Evolutionary conservation across 345 rosid species (phyloP).

Genomic region (Lumnitzera racemosa): DNA sequence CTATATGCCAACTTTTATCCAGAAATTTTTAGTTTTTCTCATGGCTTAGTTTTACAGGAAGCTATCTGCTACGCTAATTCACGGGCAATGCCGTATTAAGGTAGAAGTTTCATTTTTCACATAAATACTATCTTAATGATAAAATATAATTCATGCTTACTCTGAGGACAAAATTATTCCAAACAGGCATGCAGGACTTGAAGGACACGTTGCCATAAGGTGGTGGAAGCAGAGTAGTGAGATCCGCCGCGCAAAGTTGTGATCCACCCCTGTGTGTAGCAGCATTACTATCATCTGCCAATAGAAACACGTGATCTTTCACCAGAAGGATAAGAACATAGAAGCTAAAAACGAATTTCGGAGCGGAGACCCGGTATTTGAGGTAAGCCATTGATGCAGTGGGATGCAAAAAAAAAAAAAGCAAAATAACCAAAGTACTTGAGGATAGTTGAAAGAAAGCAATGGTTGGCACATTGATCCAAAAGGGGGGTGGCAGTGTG

Average conservation of each 20-base stretch:
- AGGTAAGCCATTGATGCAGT: slow-evolving; percentile 26
- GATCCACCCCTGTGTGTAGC: slow-evolving; percentile 10
- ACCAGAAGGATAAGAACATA: slow-evolving; percentile 24
- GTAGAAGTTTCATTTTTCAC: background rate
- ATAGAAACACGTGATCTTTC: slow-evolving; percentile 13
- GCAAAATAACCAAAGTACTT: background rate
- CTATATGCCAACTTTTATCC: too few relatives aligned
- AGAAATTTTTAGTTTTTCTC: too few relatives aligned
- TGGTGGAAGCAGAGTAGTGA: slow-evolving; percentile 57
- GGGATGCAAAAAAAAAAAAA: slow-evolving; percentile 8
- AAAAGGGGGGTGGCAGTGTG: background rate
- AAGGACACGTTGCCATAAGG: slow-evolving; percentile 66
- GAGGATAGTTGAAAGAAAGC: slow-evolving; percentile 8
- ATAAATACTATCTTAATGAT: background rate
- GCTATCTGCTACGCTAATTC: background rate
- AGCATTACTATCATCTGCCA: slow-evolving; percentile 12
- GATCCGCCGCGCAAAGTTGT: slow-evolving; percentile 50
- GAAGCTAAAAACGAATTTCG: slow-evolving; percentile 15
- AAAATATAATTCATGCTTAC: slow-evolving; percentile 26
- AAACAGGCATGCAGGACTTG: slow-evolving; percentile 53
- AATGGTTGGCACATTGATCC: slow-evolving; percentile 4
- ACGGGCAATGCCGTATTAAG: too few relatives aligned
- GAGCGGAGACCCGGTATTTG: slow-evolving; percentile 12
- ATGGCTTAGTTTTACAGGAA: too few relatives aligned
- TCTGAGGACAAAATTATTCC: slow-evolving; percentile 76